These are phyloP conservation scores for Penicillium subrubescens DNA, from an alignment of 495 filamentous ascomycete species.

Conservation along the genomic window DNA sequence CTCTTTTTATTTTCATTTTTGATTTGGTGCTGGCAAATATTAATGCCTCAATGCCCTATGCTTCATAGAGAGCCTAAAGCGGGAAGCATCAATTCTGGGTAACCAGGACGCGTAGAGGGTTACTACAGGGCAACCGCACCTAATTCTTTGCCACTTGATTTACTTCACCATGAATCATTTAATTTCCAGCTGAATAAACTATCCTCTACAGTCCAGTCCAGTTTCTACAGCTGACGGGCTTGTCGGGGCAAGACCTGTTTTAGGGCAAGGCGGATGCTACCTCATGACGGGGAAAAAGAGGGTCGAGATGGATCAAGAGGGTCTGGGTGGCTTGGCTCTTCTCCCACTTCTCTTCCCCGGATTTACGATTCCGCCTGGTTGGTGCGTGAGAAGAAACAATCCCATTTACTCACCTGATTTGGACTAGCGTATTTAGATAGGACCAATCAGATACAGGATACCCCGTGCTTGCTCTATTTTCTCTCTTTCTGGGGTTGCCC, in stretches of 20 bases:
- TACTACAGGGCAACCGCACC: not conserved
- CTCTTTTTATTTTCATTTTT: not conserved
- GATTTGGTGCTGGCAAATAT: not conserved
- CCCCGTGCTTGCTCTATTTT: not conserved
- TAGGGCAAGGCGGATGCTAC: constrained; percentile 6
- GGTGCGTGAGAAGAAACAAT: not conserved
- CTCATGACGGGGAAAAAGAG: constrained; percentile 2
- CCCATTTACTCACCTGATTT: not conserved
- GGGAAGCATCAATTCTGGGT: not conserved
- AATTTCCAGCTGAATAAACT: not conserved
- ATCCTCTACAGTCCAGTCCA: not conserved
- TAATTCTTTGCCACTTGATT: not conserved
- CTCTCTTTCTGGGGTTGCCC: not conserved
- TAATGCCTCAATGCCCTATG: not conserved
- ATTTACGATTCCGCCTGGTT: constrained; percentile 4
- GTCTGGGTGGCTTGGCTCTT: not conserved
- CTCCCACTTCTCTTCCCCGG: constrained; percentile 5
- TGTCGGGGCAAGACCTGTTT: constrained; percentile 5
- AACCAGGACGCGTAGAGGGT: not conserved
- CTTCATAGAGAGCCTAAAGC: not conserved
- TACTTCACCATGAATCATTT: not conserved
- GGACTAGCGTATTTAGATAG: not conserved
- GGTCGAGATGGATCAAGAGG: not conserved
- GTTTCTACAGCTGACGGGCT: not conserved
- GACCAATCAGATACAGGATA: not conserved